These are phyloP conservation scores for Aspergillus heteromorphus DNA, from an alignment of 495 filamentous ascomycete species.

Conservation along the genomic window DNA sequence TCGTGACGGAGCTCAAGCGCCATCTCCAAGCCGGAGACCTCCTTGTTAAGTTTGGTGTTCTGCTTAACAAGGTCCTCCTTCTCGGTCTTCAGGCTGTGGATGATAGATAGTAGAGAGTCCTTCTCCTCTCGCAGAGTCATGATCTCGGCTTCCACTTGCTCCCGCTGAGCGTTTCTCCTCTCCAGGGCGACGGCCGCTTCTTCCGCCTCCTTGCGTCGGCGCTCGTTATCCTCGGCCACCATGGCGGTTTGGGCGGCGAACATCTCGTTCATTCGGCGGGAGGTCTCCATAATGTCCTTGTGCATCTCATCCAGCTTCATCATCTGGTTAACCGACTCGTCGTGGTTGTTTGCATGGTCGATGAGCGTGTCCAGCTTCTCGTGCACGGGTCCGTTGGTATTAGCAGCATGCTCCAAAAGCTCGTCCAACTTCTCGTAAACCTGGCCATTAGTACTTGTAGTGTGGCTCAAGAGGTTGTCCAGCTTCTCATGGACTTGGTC, in stretches of 20 bases:
- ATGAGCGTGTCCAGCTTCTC: slow-evolving; percentile 52
- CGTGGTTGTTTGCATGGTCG: slow-evolving; percentile 29
- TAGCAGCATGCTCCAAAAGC: slow-evolving; percentile 58
- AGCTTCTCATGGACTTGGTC: slow-evolving; percentile 40
- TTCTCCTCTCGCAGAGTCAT: slow-evolving; percentile 60
- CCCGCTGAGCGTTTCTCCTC: slow-evolving; percentile 68
- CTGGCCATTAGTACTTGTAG: slow-evolving; percentile 46
- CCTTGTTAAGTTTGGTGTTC: slow-evolving; percentile 70
- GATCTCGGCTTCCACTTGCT: slow-evolving; percentile 70
- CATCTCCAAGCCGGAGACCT: slow-evolving; percentile 83
- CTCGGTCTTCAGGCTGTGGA: slow-evolving; percentile 55
- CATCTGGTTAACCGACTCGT: slow-evolving; percentile 52
- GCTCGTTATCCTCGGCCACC: slow-evolving; percentile 72
- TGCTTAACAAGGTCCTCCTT: slow-evolving; percentile 67
- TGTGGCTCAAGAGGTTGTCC: slow-evolving; percentile 57
- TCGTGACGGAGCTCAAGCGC: slow-evolving; percentile 82
- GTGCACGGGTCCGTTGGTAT: slow-evolving; percentile 63
- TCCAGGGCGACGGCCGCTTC: slow-evolving; percentile 79
- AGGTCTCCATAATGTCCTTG: slow-evolving; percentile 79
- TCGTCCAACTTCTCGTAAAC: slow-evolving; percentile 41
- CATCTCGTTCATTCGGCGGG: slow-evolving; percentile 80
- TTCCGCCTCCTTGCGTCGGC: slow-evolving; percentile 73
- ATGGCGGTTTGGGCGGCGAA: slow-evolving; percentile 72
- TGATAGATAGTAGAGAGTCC: slow-evolving; percentile 52
- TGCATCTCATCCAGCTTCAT: slow-evolving; percentile 86